Base-by-base conservation (phyloP, 2,329 filamentous ascomycete genomes). In the Aspergillus pseudonomiae region DNA sequence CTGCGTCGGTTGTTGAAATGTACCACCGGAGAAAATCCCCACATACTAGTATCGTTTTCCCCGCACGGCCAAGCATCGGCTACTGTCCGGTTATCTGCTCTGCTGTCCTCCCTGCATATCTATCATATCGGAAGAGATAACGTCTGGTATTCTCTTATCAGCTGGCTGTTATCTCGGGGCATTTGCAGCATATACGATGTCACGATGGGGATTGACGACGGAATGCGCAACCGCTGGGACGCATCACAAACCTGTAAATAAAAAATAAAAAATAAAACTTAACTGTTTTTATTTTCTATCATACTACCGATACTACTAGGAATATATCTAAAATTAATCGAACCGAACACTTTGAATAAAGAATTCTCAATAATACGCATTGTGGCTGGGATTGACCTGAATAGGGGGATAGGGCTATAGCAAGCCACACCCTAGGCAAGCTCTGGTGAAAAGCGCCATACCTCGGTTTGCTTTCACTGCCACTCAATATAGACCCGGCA, bases 1-100 rank as follows among this genome's bases (percentile, higher is more conserved):
- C 10, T 52, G 48, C 48, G 16, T 52, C 19, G 3, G 48, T 52
- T 36, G 46, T 16, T 26, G 36, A 16, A 11, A n/a, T 39, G 21
- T 48, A 46, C 26, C 36, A 46, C 21, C 50, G 24, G 61, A 39
- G 21, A 52, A 41, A 52, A 57, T 59, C 50, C 50, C 55, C 32
- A 46, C n/a, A 61, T 26, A 39, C 53, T 57, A n/a, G 26, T 26
- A 26, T 19, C 48, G 21, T 0, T 14, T 28, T 28, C 48, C 48
- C 48, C 48, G 48, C 48, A 52, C 48, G 24, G 48, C 48, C 48
- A 28, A 52, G 21, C 21, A 52, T 52, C 48, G 26, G 48, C 28
- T 52, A 46, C 43, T 46, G 24, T 6, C 48, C 48, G 48, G 48
- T 26, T 52, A 52, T 52, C 24, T 52, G 7, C 6, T 41, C 34